Conservation (phyloP, 805 yeast genomes). For the Lachancea sp. region DNA sequence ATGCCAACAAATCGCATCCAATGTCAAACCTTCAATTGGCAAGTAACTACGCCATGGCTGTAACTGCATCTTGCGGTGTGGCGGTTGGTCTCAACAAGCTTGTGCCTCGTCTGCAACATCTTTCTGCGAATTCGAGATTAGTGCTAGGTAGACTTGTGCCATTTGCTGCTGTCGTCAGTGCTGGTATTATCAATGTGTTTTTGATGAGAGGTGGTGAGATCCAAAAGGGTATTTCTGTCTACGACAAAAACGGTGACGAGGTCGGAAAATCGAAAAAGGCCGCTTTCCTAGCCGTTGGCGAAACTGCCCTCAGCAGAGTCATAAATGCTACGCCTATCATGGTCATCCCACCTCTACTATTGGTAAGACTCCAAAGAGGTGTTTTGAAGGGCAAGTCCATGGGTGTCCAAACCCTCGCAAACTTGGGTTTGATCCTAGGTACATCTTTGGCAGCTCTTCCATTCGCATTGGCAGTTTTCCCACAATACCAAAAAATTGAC, state of each 20-base stretch:
- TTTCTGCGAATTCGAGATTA: conserved; percentile 64
- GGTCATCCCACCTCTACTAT: conserved; percentile 88
- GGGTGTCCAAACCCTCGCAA: conserved; percentile 60
- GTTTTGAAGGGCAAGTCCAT: conserved; percentile 62
- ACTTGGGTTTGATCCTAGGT: conserved; percentile 75
- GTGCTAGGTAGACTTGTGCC: conserved; percentile 86
- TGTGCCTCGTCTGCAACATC: conserved; percentile 73
- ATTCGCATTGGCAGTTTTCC: conserved; percentile 92
- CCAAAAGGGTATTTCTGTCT: conserved; percentile 73
- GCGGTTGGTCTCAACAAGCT: conserved; percentile 87
- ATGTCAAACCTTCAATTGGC: conserved; percentile 70
- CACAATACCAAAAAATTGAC: conserved; percentile 67
- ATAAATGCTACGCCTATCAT: conserved; percentile 95
- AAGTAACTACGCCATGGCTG: conserved; percentile 81
- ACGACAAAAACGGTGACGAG: conserved; percentile 55
- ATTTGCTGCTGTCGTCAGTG: conserved; percentile 96
- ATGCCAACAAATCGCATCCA: conserved; percentile 93
- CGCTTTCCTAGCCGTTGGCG: conserved; percentile 90
- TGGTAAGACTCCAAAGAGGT: conserved; percentile 70
- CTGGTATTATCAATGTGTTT: conserved; percentile 94
- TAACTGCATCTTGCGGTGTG: conserved; percentile 89
- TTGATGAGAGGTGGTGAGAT: conserved; percentile 95
- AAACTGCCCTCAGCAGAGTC: conserved; percentile 91
- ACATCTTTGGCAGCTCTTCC: conserved; percentile 89
- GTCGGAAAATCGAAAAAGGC: conserved; percentile 78